Conservation (phyloP, 495 filamentous ascomycete genomes). For the Monascus purpureus region DNA sequence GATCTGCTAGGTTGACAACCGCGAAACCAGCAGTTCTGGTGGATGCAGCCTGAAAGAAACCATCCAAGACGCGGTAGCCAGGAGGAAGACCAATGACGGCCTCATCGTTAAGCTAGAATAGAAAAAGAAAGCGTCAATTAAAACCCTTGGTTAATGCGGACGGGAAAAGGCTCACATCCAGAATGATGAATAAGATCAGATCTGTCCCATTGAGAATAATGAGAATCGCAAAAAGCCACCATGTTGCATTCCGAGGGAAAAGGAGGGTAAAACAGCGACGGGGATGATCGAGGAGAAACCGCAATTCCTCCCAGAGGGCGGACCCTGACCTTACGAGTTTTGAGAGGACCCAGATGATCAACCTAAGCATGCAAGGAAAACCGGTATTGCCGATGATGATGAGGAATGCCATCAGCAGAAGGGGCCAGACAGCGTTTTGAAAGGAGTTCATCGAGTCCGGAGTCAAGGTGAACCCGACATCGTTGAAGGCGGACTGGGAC, state of each 20-base stretch:
- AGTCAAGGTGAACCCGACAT: slow-evolving; percentile 75
- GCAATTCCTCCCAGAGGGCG: slow-evolving; percentile 71
- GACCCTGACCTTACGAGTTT: slow-evolving; percentile 42
- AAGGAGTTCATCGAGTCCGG: slow-evolving; percentile 90
- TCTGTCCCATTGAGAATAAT: slow-evolving; percentile 69
- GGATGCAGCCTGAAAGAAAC: slow-evolving; percentile 73
- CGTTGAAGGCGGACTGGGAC: slow-evolving; percentile 71
- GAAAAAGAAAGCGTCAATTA: slow-evolving; percentile 6
- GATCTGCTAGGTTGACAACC: slow-evolving; percentile 54
- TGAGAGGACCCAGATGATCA: slow-evolving; percentile 69
- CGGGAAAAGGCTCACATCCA: slow-evolving; percentile 50
- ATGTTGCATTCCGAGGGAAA: slow-evolving; percentile 80
- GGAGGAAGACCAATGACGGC: slow-evolving; percentile 46
- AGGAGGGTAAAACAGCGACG: slow-evolving; percentile 89
- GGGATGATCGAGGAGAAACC: slow-evolving; percentile 85
- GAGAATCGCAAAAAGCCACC: slow-evolving; percentile 89
- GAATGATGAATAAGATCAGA: slow-evolving; percentile 74
- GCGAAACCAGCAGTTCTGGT: slow-evolving; percentile 83
- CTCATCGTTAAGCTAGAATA: slow-evolving; percentile 48
- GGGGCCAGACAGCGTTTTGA: slow-evolving; percentile 54
- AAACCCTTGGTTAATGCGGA: not conserved
- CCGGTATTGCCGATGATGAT: slow-evolving; percentile 91
- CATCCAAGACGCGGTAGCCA: slow-evolving; percentile 64
- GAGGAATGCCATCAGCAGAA: slow-evolving; percentile 63
- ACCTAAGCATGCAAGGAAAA: slow-evolving; percentile 83